Evolutionary conservation across 2,329 filamentous ascomycete genomes (phyloP).

Genomic region (Arthroderma sp.): DNA sequence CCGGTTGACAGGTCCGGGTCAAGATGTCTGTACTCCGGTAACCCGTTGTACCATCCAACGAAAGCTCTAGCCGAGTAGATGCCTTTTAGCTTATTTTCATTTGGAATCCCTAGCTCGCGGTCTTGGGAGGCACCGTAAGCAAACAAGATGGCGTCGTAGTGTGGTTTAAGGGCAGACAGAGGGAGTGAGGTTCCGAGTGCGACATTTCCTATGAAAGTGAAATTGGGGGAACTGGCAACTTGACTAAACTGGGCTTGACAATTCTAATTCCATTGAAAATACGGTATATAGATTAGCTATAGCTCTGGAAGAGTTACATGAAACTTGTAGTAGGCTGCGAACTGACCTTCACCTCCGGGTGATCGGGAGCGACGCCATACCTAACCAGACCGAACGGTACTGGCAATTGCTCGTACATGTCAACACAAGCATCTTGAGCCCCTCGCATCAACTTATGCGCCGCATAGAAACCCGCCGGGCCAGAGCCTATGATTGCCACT

Average conservation of each 20-base stretch:
- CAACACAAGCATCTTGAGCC: conserved; percentile 57
- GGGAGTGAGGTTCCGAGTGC: conserved; percentile 59
- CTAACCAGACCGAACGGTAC: conserved; percentile 86
- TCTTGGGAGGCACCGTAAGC: conserved; percentile 86
- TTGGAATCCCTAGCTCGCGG: conserved; percentile 61
- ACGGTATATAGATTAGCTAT: background rate
- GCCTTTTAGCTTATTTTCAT: conserved; percentile 56
- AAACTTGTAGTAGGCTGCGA: background rate
- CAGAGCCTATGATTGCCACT: conserved; percentile 81
- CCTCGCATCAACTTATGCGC: conserved; percentile 72
- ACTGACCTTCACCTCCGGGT: conserved; percentile 88
- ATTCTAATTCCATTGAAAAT: conserved; percentile 46
- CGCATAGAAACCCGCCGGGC: conserved; percentile 91
- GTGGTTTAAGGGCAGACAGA: conserved; percentile 53
- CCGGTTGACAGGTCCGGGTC: conserved; percentile 59
- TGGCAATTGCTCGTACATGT: conserved; percentile 93
- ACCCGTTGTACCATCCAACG: conserved; percentile 96
- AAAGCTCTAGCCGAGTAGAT: conserved; percentile 84
- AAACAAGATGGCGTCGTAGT: conserved; percentile 88
- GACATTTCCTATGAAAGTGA: conserved; percentile 85
- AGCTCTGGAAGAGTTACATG: background rate
- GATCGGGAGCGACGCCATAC: conserved; percentile 94
- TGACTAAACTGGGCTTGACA: conserved; percentile 89
- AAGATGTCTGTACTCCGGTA: conserved; percentile 65
- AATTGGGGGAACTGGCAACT: conserved; percentile 66